phyloP scores from a whole-genome alignment of 176 grass and related monocot species.

The Oryza rufipogon region DNA sequence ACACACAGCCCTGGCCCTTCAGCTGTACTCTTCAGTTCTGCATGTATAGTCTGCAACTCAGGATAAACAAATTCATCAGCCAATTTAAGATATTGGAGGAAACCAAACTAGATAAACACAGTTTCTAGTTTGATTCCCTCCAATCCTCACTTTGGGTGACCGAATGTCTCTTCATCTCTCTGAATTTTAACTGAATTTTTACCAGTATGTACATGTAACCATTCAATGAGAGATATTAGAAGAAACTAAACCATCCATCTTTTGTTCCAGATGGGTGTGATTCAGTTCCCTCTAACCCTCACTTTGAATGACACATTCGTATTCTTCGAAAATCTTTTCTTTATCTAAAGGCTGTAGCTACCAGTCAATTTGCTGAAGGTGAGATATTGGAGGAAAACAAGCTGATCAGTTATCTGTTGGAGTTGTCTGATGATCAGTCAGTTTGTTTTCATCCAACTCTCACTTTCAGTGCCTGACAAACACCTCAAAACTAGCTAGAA shows the following conservation, averaged over 20 bases:
- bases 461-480: conserved; percentile 40
- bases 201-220: not conserved
- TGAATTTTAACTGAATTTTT: not conserved
- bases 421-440: not conserved
- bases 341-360: not conserved
- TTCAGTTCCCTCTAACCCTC: conserved; percentile 56
- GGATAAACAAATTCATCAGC: not conserved
- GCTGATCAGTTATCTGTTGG: not conserved
- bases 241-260: conserved; percentile 52
- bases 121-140: conserved; percentile 35
- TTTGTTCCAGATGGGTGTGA: not conserved
- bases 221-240: conserved; percentile 59
- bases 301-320: conserved; percentile 1
- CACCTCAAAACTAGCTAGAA: not conserved
- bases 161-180: not conserved
- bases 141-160: conserved; percentile 41
- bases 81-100: conserved; percentile 48
- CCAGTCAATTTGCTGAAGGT: conserved; percentile 33
- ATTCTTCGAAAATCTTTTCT: not conserved
- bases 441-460: conserved; percentile 58
- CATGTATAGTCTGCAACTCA: not conserved
- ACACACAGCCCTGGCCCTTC: too few relatives aligned
- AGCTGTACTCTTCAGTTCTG: too few relatives aligned
- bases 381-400: conserved; percentile 65
- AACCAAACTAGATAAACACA: conserved; percentile 38